Conservation (phyloP, 306 rosid species). For the Aeschynomene evenia region DNA sequence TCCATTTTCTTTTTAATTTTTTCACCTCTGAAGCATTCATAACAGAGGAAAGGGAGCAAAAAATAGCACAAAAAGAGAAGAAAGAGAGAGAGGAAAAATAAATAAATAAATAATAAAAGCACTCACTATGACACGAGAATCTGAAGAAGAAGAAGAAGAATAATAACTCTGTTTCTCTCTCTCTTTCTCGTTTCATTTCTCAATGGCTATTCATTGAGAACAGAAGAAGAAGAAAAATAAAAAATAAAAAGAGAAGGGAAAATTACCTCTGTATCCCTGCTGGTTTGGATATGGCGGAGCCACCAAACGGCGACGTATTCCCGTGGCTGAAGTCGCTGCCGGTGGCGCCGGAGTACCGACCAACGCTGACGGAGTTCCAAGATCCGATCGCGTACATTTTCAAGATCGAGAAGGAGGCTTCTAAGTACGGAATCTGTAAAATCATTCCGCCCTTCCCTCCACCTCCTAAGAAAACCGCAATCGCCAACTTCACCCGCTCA, state of each 20-base stretch:
- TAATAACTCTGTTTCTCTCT: neutral
- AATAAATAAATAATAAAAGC: neutral
- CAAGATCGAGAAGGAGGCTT: constrained; percentile 98
- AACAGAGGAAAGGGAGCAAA: constrained; percentile 59
- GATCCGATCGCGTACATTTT: constrained; percentile 98
- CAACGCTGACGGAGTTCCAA: constrained; percentile 74
- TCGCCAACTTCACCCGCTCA: constrained; percentile 72
- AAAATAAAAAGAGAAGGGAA: neutral
- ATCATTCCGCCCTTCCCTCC: constrained; percentile 88
- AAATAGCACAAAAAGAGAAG: neutral
- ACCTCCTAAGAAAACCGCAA: constrained; percentile 70
- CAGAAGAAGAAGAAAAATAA: neutral
- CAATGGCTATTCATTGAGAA: constrained; percentile 50
- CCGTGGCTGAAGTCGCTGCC: constrained; percentile 91
- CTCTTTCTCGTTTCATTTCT: neutral
- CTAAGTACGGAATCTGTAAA: constrained; percentile 93
- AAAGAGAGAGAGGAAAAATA: constrained; percentile 6
- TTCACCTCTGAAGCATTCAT: constrained; percentile 46
- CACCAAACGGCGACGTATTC: constrained; percentile 64
- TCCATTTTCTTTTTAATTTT: neutral
- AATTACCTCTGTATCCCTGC: constrained; percentile 10
- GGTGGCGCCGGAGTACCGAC: constrained; percentile 84
- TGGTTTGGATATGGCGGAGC: constrained; percentile 53
- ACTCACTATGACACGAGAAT: constrained; percentile 47
- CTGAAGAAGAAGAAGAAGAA: constrained; percentile 40